These are phyloP conservation scores for Noccaea caerulescens DNA, from an alignment of 345 rosid species.

Conservation along the genomic window DNA sequence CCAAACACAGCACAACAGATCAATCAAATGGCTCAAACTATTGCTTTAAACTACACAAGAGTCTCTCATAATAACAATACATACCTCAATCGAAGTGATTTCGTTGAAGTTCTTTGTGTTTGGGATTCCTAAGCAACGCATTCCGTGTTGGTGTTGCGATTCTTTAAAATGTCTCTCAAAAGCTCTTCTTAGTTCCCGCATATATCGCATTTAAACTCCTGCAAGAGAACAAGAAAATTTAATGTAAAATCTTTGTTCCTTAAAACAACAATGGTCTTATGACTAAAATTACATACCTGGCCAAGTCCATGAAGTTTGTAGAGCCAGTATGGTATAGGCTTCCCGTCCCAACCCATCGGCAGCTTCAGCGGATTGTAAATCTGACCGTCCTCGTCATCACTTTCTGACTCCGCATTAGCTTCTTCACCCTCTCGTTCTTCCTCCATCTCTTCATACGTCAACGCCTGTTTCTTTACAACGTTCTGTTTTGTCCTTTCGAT, in stretches of 20 bases:
- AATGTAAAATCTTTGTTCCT: background rate
- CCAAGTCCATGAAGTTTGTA: conserved; percentile 99
- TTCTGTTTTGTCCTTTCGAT: conserved; percentile 78
- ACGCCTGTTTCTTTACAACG: conserved; percentile 89
- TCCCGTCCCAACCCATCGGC: conserved; percentile 99
- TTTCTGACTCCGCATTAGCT: conserved; percentile 84
- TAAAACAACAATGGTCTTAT: background rate
- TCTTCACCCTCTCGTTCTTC: conserved; percentile 97
- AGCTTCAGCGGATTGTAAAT: conserved; percentile 91
- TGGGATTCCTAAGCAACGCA: conserved; percentile 98
- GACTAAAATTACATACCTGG: conserved; percentile 56
- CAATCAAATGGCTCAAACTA: conserved; percentile 8
- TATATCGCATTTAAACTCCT: conserved; percentile 98
- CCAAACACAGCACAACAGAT: conserved; percentile 1
- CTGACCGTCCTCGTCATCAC: conserved; percentile 97
- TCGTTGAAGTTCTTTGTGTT: conserved; percentile 99
- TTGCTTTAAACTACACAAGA: background rate
- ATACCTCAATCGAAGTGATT: conserved; percentile 87
- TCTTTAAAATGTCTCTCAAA: conserved; percentile 98
- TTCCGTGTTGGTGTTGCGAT: conserved; percentile 98
- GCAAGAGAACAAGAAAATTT: conserved; percentile 7
- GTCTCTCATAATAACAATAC: background rate
- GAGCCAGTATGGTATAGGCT: conserved; percentile 99
- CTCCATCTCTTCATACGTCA: conserved; percentile 96
- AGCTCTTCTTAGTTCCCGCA: conserved; percentile 93